Conservation (phyloP, 2,329 filamentous ascomycete species). For the Diaporthe sp. region DNA sequence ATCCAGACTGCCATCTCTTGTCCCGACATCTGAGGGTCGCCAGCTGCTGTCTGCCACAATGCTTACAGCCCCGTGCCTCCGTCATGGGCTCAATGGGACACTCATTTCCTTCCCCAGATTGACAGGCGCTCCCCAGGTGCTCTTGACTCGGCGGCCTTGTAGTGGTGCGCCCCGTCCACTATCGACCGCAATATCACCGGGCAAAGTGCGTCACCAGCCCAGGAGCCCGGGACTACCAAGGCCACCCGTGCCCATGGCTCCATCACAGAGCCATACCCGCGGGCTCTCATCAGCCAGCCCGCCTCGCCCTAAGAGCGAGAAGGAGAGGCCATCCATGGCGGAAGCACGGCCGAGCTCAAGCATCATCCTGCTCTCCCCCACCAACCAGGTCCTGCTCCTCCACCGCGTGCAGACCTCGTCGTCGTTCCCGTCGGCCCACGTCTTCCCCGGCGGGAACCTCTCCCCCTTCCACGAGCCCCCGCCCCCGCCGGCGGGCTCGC, state of each 20-base stretch:
- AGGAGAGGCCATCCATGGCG: background rate
- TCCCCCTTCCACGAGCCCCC: slow-evolving; percentile 82
- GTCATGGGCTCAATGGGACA: background rate
- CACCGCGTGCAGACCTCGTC: slow-evolving; percentile 86
- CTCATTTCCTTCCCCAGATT: background rate
- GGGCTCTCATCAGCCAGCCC: slow-evolving; percentile 1
- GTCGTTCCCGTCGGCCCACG: slow-evolving; percentile 91
- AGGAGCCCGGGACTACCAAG: background rate
- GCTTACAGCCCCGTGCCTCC: background rate
- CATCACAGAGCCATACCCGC: background rate
- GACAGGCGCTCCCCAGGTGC: background rate
- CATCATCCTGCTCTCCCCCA: slow-evolving; percentile 86
- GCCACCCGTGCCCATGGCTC: background rate
- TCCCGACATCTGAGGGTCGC: background rate
- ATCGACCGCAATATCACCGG: background rate
- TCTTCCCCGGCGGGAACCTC: slow-evolving; percentile 93
- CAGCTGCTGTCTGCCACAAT: background rate
- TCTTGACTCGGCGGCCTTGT: background rate
- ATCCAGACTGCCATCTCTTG: too few relatives aligned
- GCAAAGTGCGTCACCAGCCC: background rate
- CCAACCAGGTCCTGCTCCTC: slow-evolving; percentile 89
- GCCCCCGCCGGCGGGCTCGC: slow-evolving; percentile 60
- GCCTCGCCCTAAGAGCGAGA: background rate
- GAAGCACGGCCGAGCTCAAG: slow-evolving; percentile 59
- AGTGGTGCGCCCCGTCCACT: background rate